Percentiles rank a stretch among this genome's conserved stretches.
Evolutionary conservation across 306 rosid genomes (phyloP).

Genomic region (Aeschynomene evenia): DNA sequence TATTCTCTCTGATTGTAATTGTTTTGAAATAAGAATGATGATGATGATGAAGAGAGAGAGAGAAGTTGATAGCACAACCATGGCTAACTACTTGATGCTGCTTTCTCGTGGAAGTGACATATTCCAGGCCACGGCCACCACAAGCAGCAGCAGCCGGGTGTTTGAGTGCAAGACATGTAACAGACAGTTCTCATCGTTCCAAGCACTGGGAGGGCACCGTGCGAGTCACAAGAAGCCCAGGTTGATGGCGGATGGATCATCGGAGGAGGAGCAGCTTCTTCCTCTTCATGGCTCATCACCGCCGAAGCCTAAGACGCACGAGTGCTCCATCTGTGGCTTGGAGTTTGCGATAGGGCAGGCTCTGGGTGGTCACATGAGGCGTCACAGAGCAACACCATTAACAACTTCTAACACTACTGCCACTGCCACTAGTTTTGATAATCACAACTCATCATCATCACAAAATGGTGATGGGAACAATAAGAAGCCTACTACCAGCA

Average conservation of each 20-base stretch:
- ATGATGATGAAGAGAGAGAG: constrained; percentile 77
- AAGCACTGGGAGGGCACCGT: constrained; percentile 93
- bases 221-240: constrained; percentile 95
- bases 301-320: constrained; percentile 73
- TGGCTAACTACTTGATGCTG: constrained; percentile 86
- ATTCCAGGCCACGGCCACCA: no score
- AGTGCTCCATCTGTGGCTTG: constrained; percentile 85
- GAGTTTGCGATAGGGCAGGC: constrained; percentile 94
- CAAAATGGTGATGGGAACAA: constrained; percentile 30
- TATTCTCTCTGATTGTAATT: background rate
- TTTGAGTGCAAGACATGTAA: constrained; percentile 97
- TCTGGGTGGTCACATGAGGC: constrained; percentile 95
- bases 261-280: constrained; percentile 24
- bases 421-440: background rate
- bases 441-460: background rate
- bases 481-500: constrained; percentile 18
- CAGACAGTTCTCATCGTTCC: constrained; percentile 73
- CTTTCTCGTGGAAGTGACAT: constrained; percentile 58
- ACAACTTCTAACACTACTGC: background rate
- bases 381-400: constrained; percentile 58
- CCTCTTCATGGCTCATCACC: constrained; percentile 40
- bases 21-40: no score
- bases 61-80: constrained; percentile 52
- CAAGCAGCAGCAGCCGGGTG: constrained; percentile 47
- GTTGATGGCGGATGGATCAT: constrained; percentile 36